A percentile compares a stretch with the other conserved stretches of the same genome.
Evolutionary conservation across 2,329 filamentous ascomycete genomes (phyloP).

Genomic region (Alternaria incomplexa): DNA sequence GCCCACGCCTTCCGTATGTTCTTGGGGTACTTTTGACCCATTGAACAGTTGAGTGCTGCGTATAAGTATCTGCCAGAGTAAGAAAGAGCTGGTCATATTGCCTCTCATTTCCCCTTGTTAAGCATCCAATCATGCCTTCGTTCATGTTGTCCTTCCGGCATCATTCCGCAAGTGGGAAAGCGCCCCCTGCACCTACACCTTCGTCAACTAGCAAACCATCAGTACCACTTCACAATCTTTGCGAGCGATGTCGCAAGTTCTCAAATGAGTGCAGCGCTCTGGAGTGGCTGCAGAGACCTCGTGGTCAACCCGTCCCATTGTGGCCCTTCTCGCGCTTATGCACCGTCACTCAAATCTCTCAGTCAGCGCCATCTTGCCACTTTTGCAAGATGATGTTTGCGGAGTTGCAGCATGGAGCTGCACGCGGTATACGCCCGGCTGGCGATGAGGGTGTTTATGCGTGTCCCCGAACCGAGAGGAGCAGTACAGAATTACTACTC

Average conservation of each 20-base stretch:
- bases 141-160: background rate
- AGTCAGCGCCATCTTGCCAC: background rate
- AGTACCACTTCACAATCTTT: background rate
- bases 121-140: background rate
- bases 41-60: too few relatives aligned
- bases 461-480: background rate
- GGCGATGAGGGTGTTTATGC: background rate
- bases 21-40: too few relatives aligned
- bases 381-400: background rate
- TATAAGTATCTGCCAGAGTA: too few relatives aligned
- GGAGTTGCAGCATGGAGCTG: background rate
- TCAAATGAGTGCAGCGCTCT: background rate
- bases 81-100: too few relatives aligned
- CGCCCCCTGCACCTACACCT: background rate
- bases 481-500: background rate
- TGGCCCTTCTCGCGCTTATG: background rate
- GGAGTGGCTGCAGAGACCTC: background rate
- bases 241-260: background rate
- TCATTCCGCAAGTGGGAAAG: background rate
- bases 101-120: background rate
- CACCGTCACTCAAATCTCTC: background rate
- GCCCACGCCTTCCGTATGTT: too few relatives aligned
- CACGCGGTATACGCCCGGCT: background rate
- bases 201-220: background rate
- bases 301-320: background rate